These are phyloP conservation scores for Debaryomyces sp. DNA, from an alignment of 1,139 yeast species.

Conservation along the genomic window DNA sequence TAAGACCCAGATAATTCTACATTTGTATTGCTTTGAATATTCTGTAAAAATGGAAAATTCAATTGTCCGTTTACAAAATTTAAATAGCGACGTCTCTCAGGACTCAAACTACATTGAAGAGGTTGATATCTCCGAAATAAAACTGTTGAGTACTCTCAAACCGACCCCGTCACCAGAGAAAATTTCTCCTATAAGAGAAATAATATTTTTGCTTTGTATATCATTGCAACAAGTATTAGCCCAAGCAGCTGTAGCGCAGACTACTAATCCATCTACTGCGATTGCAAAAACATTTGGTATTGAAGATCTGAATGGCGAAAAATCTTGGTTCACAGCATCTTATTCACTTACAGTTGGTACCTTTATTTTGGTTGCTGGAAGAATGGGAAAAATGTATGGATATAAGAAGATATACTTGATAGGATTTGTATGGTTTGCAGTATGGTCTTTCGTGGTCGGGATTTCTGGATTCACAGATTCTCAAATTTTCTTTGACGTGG, in stretches of 20 bases:
- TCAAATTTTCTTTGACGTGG: conserved; percentile 46
- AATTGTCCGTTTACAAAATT: neutral
- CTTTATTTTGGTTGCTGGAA: conserved; percentile 60
- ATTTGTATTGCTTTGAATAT: no score
- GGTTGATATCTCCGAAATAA: neutral
- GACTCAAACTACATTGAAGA: neutral
- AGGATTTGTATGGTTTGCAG: conserved; percentile 50
- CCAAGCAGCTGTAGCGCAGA: conserved; percentile 52
- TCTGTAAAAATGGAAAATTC: neutral
- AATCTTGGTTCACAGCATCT: conserved; percentile 63
- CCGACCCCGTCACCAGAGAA: conserved; percentile 20
- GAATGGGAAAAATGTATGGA: conserved; percentile 67
- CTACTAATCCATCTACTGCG: conserved; percentile 38
- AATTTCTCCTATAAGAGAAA: conserved; percentile 23
- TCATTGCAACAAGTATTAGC: conserved; percentile 50
- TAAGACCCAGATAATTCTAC: no score
- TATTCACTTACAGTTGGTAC: conserved; percentile 66
- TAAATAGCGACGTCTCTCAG: neutral
- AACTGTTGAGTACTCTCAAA: neutral
- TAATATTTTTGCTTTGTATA: conserved; percentile 27
- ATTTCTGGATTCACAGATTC: conserved; percentile 47
- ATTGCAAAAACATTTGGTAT: conserved; percentile 43
- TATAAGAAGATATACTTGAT: conserved; percentile 50
- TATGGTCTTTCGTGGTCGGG: conserved; percentile 57
- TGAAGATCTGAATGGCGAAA: conserved; percentile 39